Percentiles rank a stretch among this genome's conserved stretches.
phyloP scores from a whole-genome alignment of 179 eudicot species.

The Sideroxylon spinosum region DNA sequence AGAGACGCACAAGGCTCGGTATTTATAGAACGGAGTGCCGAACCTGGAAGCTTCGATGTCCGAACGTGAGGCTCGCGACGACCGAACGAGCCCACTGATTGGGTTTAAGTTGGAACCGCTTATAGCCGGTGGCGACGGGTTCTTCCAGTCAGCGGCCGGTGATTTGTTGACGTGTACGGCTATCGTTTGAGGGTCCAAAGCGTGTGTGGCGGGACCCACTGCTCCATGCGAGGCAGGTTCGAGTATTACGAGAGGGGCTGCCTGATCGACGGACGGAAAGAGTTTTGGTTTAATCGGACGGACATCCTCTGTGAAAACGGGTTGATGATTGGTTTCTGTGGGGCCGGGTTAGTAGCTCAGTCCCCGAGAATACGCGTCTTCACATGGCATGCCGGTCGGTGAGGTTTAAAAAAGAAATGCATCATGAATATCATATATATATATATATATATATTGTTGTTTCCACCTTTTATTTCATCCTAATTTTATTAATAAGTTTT shows the following conservation, averaged over 20 bases:
- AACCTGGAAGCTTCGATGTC: constrained; percentile 16
- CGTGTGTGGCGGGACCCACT: constrained; percentile 9
- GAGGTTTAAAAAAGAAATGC: background rate
- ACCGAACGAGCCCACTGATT: constrained; percentile 18
- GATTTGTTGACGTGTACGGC: constrained; percentile 7
- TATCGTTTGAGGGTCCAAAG: background rate
- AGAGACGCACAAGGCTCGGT: background rate
- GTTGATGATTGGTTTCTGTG: background rate
- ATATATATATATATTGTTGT: no score
- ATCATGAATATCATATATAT: no score
- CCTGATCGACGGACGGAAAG: background rate
- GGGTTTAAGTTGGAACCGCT: background rate
- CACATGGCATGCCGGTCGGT: constrained; percentile 20
- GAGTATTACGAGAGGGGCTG: background rate
- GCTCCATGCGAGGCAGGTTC: background rate
- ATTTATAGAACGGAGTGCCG: constrained; percentile 17
- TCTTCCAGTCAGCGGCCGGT: constrained; percentile 20
- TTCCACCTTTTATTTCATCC: no score
- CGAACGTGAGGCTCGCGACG: constrained; percentile 22
- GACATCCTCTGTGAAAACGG: background rate
- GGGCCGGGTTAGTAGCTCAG: background rate
- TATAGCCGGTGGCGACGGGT: background rate
- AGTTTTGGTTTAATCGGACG: background rate
- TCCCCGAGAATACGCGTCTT: constrained; percentile 6
- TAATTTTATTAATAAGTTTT: no score